Conservation (phyloP, 129 eudicot genomes). For the Kitagawia praeruptora region DNA sequence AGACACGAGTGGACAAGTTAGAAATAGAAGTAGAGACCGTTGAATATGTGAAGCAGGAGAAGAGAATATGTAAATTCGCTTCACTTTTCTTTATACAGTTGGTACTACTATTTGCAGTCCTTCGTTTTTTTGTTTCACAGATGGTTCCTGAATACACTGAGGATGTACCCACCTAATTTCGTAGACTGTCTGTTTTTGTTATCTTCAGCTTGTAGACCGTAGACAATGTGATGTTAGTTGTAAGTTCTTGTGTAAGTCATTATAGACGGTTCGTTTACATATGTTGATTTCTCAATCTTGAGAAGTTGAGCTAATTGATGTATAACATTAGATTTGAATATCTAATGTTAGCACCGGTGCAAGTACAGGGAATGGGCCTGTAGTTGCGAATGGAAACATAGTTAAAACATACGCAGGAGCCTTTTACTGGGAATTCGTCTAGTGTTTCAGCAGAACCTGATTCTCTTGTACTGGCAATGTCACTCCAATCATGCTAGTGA, state of each 20-base stretch:
- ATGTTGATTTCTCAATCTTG: conserved; percentile 1
- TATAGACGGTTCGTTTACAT: neutral
- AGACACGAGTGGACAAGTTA: conserved; percentile 31
- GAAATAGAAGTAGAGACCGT: conserved; percentile 35
- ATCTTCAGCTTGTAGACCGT: conserved; percentile 11
- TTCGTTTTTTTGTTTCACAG: conserved; percentile 28
- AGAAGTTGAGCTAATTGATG: neutral
- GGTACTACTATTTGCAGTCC: conserved; percentile 28
- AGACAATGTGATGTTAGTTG: conserved; percentile 9
- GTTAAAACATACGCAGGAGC: too few species aligned
- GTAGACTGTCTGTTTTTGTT: neutral
- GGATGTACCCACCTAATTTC: conserved; percentile 65
- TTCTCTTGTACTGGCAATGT: too few species aligned
- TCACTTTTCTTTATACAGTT: conserved; percentile 47
- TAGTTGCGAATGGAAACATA: too few species aligned
- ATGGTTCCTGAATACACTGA: conserved; percentile 24
- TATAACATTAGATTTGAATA: too few species aligned
- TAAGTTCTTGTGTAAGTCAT: conserved; percentile 13
- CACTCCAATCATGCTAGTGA: too few species aligned
- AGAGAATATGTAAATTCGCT: conserved; percentile 34
- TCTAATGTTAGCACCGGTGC: too few species aligned
- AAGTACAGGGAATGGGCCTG: too few species aligned
- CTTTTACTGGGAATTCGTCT: too few species aligned
- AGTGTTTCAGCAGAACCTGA: too few species aligned
- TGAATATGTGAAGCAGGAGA: conserved; percentile 43